These are phyloP conservation scores for Fusarium torulosum DNA, from an alignment of 2,329 filamentous ascomycete species.

Conservation along the genomic window DNA sequence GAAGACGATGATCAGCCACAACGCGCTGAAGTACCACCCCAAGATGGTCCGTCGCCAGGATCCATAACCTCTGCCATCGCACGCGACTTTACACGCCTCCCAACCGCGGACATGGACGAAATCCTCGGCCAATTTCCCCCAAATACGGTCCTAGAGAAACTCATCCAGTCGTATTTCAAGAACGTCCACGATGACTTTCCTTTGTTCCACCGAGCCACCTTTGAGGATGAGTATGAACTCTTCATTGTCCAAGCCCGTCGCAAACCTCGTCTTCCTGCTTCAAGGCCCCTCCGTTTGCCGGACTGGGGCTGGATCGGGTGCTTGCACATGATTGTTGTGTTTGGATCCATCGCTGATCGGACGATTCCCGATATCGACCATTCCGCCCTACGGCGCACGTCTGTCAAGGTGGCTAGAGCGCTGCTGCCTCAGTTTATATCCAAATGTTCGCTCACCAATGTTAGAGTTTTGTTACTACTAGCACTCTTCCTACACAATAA, in stretches of 20 bases:
- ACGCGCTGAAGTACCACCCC: background rate
- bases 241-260: slow-evolving; percentile 44
- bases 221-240: slow-evolving; percentile 53
- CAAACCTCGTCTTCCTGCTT: slow-evolving; percentile 4
- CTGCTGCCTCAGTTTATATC: slow-evolving; percentile 36
- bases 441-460: slow-evolving; percentile 35
- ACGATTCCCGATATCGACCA: slow-evolving; percentile 47
- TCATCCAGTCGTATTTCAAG: slow-evolving; percentile 54
- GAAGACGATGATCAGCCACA: slow-evolving; percentile 28
- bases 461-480: slow-evolving; percentile 28
- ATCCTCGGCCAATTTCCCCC: slow-evolving; percentile 48
- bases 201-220: slow-evolving; percentile 53
- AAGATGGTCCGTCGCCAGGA: slow-evolving; percentile 44
- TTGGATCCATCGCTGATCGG: slow-evolving; percentile 51
- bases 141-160: slow-evolving; percentile 45
- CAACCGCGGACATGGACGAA: slow-evolving; percentile 47
- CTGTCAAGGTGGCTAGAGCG: slow-evolving; percentile 19
- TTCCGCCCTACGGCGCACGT: slow-evolving; percentile 40
- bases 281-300: slow-evolving; percentile 24
- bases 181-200: slow-evolving; percentile 54
- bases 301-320: slow-evolving; percentile 54
- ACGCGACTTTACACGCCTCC: slow-evolving; percentile 47
- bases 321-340: slow-evolving; percentile 55
- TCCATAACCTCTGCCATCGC: slow-evolving; percentile 48
- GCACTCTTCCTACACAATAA: slow-evolving; percentile 55